Base-by-base conservation (phyloP, 2,329 filamentous ascomycete genomes). In the Diaporthe sp. region DNA sequence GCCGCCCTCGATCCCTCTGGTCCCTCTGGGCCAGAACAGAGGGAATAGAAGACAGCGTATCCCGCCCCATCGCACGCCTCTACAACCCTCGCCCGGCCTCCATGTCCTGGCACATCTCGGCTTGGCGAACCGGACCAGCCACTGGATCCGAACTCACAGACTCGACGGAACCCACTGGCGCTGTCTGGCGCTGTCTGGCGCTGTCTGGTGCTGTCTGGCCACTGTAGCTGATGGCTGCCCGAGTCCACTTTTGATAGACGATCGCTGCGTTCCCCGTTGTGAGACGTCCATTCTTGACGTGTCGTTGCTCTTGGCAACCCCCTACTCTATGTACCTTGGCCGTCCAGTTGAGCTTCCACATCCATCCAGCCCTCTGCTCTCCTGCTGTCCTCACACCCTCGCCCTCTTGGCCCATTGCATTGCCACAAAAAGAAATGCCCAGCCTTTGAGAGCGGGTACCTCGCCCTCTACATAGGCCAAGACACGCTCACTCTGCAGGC, bases 241-340 rank as follows among this genome's bases (percentile, higher is more conserved):
- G 65, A 69, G 49, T 55, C 70, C 42, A 62, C 46, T 73, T 57
- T 73, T 73, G 58, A 65, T 73, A 73, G 58, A 22, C 39, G 58
- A 65, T 49, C 71, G 46, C 49, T 22, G 31, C 39, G 17, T 25
- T 42, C 58, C 58, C 51, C 51, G 46, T 34, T 9, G 46, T n/a
- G 58, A 55, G 46, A 55, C 61, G 61, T 46, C 71, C 37, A 73
- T 53, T 62, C 58, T 73, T 44, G 58, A 73, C 71, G 71, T 61
- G 58, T 62, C 71, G 71, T 57, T 44, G 34, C 51, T 73, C 71
- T 73, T 73, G 71, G 71, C 71, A 55, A 51, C 70, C 25, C 34
- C 28, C 44, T 22, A 37, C 42, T 19, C 49, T 28, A 55, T 17
- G 25, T 31, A 7, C 53, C 53, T 28, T 31, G 4, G 4, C 25